These are phyloP conservation scores for Yamadazyma dushanensis DNA, from an alignment of 1,139 yeast genomes.

Conservation along the genomic window DNA sequence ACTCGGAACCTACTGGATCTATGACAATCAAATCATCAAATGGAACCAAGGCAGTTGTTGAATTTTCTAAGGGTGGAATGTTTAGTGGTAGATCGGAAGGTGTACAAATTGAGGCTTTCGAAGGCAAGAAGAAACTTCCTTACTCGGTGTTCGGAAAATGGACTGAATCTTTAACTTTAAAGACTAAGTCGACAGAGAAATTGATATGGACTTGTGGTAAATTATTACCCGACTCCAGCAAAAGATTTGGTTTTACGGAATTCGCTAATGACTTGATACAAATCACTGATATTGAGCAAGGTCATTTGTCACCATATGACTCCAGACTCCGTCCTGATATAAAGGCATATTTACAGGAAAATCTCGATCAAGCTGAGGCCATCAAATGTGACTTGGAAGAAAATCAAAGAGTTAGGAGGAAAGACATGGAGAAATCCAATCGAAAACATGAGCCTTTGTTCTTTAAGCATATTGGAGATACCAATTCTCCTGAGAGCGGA, in stretches of 20 bases:
- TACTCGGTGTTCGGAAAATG: slow-evolving; percentile 68
- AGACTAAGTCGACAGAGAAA: slow-evolving; percentile 41
- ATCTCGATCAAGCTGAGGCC: slow-evolving; percentile 67
- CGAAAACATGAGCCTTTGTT: slow-evolving; percentile 57
- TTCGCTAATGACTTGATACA: slow-evolving; percentile 83
- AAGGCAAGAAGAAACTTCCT: slow-evolving; percentile 34
- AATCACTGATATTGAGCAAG: slow-evolving; percentile 68
- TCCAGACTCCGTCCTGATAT: slow-evolving; percentile 90
- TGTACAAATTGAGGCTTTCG: slow-evolving; percentile 55
- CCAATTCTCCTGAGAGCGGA: slow-evolving; percentile 39
- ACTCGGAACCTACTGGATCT: slow-evolving; percentile 81
- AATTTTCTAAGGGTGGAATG: slow-evolving; percentile 73
- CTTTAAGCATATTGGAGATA: slow-evolving; percentile 49
- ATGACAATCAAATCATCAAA: slow-evolving; percentile 66
- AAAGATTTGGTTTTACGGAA: slow-evolving; percentile 81
- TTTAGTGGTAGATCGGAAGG: slow-evolving; percentile 88
- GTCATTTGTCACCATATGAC: slow-evolving; percentile 75
- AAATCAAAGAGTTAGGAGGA: slow-evolving; percentile 75
- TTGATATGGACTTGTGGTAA: slow-evolving; percentile 67
- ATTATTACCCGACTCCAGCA: slow-evolving; percentile 56
- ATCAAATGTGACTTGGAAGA: slow-evolving; percentile 73
- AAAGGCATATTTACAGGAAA: slow-evolving; percentile 66
- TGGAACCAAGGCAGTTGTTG: slow-evolving; percentile 69
- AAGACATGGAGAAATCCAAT: slow-evolving; percentile 48
- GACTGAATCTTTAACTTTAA: slow-evolving; percentile 61